phyloP scores from a whole-genome alignment of 2,329 filamentous ascomycete genomes.

The Verticillium nubilum region DNA sequence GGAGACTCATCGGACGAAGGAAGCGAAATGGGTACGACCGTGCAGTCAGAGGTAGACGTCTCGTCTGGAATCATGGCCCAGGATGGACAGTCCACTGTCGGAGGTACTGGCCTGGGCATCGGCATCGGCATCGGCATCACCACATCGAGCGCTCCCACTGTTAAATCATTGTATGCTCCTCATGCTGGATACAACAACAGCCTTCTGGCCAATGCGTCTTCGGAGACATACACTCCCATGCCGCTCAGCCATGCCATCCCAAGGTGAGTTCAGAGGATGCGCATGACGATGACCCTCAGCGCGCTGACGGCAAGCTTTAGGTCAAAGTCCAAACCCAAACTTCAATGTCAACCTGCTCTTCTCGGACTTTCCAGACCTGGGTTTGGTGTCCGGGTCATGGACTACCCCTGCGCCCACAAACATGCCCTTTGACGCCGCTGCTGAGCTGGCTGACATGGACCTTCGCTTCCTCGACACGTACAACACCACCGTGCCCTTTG shows the following conservation, averaged over 20 bases:
- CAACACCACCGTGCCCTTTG: constrained; percentile 22
- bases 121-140: too few species aligned
- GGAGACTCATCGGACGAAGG: neutral
- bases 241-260: neutral
- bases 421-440: constrained; percentile 13
- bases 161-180: neutral
- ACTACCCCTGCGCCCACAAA: constrained; percentile 8
- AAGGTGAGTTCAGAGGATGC: neutral
- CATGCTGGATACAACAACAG: neutral
- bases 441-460: constrained; percentile 24
- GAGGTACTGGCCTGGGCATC: too few species aligned
- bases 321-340: neutral
- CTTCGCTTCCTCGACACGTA: constrained; percentile 25
- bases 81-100: neutral
- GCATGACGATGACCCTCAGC: neutral
- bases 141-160: neutral
- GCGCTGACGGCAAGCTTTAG: neutral
- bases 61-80: neutral
- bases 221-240: neutral
- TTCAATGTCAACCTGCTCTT: neutral
- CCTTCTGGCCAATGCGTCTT: neutral
- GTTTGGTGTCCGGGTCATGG: constrained; percentile 3
- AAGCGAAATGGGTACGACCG: neutral
- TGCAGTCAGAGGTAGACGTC: neutral
- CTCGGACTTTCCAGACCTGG: constrained; percentile 3